Percentiles rank a stretch among this genome's conserved stretches.
phyloP scores from a whole-genome alignment of 345 rosid species.

The Salix arbutifolia region DNA sequence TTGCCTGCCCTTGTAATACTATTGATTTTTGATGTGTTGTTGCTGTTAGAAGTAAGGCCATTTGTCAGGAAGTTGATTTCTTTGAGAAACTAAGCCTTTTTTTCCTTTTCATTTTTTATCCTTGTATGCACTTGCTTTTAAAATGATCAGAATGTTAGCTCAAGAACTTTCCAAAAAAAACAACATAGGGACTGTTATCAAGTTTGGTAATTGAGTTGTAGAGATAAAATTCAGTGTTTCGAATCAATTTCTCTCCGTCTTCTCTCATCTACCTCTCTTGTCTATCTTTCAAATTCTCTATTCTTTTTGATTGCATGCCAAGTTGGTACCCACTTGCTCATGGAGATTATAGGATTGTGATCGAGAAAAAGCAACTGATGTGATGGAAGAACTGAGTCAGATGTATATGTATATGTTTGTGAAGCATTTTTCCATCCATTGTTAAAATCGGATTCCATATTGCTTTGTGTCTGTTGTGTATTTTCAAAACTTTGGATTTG shows the following conservation, averaged over 20 bases:
- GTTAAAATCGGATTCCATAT: neutral
- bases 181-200: neutral
- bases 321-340: neutral
- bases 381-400: neutral
- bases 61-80: neutral
- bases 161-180: neutral
- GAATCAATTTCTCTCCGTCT: no score
- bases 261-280: no score
- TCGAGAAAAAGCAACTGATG: neutral
- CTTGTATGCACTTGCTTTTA: neutral
- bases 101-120: neutral
- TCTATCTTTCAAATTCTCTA: neutral
- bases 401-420: neutral
- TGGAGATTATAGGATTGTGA: neutral
- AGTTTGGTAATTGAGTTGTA: no score
- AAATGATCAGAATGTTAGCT: neutral
- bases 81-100: neutral
- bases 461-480: neutral
- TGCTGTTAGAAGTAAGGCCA: neutral
- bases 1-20: neutral
- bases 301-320: neutral
- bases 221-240: no score
- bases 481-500: neutral
- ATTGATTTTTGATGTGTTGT: neutral
- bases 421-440: neutral